A percentile compares a stretch with the other conserved stretches of the same genome.
Conservation (phyloP, 2,329 filamentous ascomycete genomes). For the Thelonectria discophora region DNA sequence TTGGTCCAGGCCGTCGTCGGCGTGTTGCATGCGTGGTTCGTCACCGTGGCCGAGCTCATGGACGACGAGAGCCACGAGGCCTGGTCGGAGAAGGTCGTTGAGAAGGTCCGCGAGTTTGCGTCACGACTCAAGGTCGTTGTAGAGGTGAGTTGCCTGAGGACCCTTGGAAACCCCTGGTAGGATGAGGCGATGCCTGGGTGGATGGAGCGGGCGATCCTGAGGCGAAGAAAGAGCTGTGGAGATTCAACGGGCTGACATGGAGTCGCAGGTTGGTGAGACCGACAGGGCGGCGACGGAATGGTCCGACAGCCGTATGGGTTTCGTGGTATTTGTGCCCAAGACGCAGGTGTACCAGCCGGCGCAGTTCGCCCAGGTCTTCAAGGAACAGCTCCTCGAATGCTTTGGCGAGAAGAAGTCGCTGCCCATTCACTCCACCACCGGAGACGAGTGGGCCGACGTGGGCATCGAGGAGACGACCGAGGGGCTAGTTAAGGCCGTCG, state of each 20-base stretch:
- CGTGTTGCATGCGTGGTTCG: slow-evolving; percentile 52
- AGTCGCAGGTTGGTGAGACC: slow-evolving; percentile 34
- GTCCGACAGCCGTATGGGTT: slow-evolving; percentile 48
- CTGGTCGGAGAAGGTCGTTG: slow-evolving; percentile 55
- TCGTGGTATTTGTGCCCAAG: slow-evolving; percentile 52
- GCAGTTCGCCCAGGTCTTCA: slow-evolving; percentile 50
- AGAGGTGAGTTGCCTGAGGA: slow-evolving; percentile 42
- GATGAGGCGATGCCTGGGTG: background rate
- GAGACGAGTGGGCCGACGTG: slow-evolving; percentile 58
- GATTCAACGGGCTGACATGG: background rate
- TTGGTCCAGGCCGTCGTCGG: slow-evolving; percentile 51
- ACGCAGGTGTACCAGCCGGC: slow-evolving; percentile 41
- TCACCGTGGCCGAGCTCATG: slow-evolving; percentile 51
- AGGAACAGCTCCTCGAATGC: slow-evolving; percentile 46
- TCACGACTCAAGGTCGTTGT: slow-evolving; percentile 48
- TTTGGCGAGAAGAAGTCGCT: slow-evolving; percentile 44
- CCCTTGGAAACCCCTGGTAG: background rate
- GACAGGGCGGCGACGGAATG: slow-evolving; percentile 48
- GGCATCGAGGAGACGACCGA: slow-evolving; percentile 41
- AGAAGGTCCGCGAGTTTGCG: slow-evolving; percentile 40
- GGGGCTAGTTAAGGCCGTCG: background rate
- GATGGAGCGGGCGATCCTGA: background rate
- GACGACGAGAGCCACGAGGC: slow-evolving; percentile 51
- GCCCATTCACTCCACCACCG: slow-evolving; percentile 36
- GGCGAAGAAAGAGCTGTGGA: background rate